Evolutionary conservation across 306 rosid genomes (phyloP).

Genomic region (Prunus kanzakura): DNA sequence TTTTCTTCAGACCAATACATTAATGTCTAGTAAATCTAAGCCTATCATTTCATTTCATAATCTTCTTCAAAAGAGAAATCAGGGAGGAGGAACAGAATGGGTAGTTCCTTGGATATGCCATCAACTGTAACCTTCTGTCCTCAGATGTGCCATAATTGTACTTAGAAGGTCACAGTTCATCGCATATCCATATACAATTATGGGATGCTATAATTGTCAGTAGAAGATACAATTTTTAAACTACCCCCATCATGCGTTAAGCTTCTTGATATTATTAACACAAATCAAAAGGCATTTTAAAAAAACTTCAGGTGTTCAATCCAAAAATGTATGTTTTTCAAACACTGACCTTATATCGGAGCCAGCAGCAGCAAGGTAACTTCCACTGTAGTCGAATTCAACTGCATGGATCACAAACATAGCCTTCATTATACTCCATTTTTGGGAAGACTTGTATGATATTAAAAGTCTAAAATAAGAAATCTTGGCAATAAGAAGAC

Average conservation of each 20-base stretch:
- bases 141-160: not conserved
- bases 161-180: not conserved
- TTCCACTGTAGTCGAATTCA: slow-evolving; percentile 94
- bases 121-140: not conserved
- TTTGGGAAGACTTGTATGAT: not conserved
- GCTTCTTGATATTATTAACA: not conserved
- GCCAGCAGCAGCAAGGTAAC: slow-evolving; percentile 90
- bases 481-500: not conserved
- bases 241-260: not conserved
- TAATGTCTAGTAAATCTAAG: not conserved
- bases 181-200: not conserved
- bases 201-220: not conserved
- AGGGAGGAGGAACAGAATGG: not conserved
- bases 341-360: slow-evolving; percentile 79
- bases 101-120: not conserved
- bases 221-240: not conserved
- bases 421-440: slow-evolving; percentile 5
- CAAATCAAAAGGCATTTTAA: not conserved
- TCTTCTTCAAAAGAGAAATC: not conserved
- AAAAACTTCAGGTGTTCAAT: not conserved
- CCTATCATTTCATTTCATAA: not conserved
- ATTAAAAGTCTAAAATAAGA: not conserved
- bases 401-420: slow-evolving; percentile 51
- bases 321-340: not conserved
- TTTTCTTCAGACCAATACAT: not conserved